Percentiles rank a stretch among this genome's conserved stretches.
Conservation (phyloP, 2,329 filamentous ascomycete genomes). For the Penicillium italicum region DNA sequence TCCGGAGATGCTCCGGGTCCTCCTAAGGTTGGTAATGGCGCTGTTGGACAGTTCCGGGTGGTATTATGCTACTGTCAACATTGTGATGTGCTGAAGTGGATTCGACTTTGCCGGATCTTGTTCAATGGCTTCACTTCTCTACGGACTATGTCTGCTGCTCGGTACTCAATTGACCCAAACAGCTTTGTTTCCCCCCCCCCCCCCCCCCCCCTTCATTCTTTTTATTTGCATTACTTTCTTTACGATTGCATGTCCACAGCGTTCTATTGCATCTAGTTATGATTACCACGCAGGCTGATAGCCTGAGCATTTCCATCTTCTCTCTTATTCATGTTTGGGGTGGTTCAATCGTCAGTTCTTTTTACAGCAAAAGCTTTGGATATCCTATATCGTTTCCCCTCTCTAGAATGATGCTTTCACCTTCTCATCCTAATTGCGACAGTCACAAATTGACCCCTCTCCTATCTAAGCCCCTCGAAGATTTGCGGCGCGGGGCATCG, state of each 20-base stretch:
- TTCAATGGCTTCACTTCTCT: not conserved
- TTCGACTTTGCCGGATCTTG: not conserved
- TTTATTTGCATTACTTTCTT: slow-evolving; percentile 4
- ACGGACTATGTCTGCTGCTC: not conserved
- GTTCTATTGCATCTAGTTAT: slow-evolving; percentile 7
- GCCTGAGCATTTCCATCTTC: not conserved
- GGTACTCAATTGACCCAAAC: not conserved
- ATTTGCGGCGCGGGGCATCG: slow-evolving; percentile 9
- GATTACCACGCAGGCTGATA: not conserved
- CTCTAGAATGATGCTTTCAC: not conserved
- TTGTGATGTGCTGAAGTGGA: not conserved
- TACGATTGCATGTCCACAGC: slow-evolving; percentile 5
- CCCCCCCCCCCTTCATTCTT: not conserved
- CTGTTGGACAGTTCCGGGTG: not conserved
- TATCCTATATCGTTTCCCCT: not conserved
- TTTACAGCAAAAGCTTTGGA: slow-evolving; percentile 2
- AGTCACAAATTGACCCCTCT: not conserved
- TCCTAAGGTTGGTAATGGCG: not conserved
- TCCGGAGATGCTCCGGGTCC: not conserved
- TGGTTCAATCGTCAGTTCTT: not conserved
- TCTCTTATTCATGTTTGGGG: not conserved
- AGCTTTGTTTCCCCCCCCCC: not conserved
- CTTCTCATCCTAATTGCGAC: not conserved
- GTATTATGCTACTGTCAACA: not conserved
- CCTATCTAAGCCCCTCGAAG: slow-evolving; percentile 2